Conservation (phyloP, 2,329 filamentous ascomycete genomes). For the Trichoderma gracile region DNA sequence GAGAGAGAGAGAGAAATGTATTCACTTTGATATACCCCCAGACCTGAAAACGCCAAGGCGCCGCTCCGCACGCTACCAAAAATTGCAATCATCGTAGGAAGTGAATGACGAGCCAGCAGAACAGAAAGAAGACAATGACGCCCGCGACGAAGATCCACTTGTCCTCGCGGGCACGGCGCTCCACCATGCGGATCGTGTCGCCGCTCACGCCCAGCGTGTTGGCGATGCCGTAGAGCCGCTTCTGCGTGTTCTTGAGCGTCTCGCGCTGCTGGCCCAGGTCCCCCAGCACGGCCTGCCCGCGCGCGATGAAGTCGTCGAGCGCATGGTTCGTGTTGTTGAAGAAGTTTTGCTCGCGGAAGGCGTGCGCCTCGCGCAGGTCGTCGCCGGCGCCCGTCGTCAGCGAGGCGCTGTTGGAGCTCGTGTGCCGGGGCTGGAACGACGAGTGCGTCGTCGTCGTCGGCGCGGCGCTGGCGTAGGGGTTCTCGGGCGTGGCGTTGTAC, state of each 20-base stretch:
- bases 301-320: conserved; percentile 89
- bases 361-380: conserved; percentile 74
- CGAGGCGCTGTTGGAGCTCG: conserved; percentile 38
- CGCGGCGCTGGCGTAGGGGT: conserved; percentile 74
- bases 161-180: conserved; percentile 86
- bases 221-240: conserved; percentile 84
- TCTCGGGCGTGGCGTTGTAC: conserved; percentile 80
- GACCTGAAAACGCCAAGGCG: conserved; percentile 24
- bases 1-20: conserved; percentile 12
- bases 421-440: conserved; percentile 47
- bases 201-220: conserved; percentile 92
- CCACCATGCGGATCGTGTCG: conserved; percentile 96
- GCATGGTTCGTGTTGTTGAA: conserved; percentile 78
- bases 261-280: conserved; percentile 89
- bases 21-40: conserved; percentile 17
- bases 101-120: conserved; percentile 89
- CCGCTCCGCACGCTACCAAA: conserved; percentile 23
- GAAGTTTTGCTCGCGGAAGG: conserved; percentile 86
- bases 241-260: conserved; percentile 93
- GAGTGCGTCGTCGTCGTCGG: conserved; percentile 37
- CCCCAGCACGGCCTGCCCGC: conserved; percentile 84
- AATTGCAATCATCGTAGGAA: conserved; percentile 60
- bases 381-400: conserved; percentile 55
- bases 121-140: conserved; percentile 81
- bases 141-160: conserved; percentile 97